A percentile compares a stretch with the other conserved stretches of the same genome.
Conservation (phyloP, 208 protist genomes). For the Porcisia hertigi region DNA sequence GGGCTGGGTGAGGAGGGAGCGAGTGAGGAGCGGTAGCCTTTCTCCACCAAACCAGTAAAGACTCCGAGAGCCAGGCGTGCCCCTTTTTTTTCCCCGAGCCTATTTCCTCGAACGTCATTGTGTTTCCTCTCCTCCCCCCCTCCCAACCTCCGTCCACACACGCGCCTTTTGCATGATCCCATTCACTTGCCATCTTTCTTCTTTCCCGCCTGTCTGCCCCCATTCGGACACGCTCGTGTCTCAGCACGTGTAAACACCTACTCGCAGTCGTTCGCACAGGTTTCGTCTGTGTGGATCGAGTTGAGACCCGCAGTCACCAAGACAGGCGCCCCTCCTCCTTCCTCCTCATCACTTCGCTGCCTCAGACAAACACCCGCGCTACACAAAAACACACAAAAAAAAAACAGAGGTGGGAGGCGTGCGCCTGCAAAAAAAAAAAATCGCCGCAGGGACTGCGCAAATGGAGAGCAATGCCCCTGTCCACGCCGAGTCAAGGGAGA, state of each 20-base stretch:
- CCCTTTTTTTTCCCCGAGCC: no score
- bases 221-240: not conserved
- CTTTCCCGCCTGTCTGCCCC: not conserved
- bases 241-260: not conserved
- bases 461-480: slow-evolving; percentile 6
- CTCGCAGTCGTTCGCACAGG: not conserved
- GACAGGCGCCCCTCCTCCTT: not conserved
- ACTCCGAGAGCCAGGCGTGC: no score
- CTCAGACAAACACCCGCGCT: not conserved
- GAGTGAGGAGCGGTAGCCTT: no score
- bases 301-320: not conserved
- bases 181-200: no score
- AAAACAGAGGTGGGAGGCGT: not conserved
- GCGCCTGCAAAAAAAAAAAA: not conserved
- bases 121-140: no score
- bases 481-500: not conserved
- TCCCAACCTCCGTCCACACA: no score
- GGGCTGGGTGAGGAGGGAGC: no score
- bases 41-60: no score
- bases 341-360: not conserved
- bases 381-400: no score
- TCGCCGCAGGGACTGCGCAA: not conserved
- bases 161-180: not conserved
- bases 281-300: not conserved
- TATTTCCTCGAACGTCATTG: no score